Evolutionary conservation across 768 basidiomycete genomes (phyloP).

Genomic region (Strobilomyces confusus): DNA sequence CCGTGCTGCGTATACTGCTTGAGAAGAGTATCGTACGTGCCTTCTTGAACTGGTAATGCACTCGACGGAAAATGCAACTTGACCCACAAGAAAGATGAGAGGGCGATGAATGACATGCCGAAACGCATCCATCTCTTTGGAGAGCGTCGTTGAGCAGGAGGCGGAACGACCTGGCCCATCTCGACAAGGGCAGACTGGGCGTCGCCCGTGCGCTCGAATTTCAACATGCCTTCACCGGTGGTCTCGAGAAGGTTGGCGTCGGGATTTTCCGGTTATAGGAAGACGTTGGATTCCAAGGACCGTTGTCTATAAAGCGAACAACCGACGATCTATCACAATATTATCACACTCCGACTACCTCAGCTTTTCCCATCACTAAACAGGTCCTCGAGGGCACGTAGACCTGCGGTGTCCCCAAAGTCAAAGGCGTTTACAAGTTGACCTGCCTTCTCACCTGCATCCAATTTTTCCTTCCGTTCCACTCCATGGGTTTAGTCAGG

Average conservation of each 20-base stretch:
- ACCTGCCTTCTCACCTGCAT: slow-evolving; percentile 55
- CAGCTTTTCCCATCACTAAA: slow-evolving; percentile 26
- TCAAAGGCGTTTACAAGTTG: background rate
- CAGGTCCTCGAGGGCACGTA: slow-evolving; percentile 32
- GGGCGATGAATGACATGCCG: slow-evolving; percentile 8
- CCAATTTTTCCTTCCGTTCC: slow-evolving; percentile 93
- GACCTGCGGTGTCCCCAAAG: slow-evolving; percentile 15
- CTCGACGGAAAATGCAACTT: background rate
- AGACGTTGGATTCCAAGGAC: no score
- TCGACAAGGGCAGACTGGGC: background rate
- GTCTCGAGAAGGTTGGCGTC: background rate
- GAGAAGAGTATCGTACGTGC: slow-evolving; percentile 13
- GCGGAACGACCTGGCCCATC: slow-evolving; percentile 12
- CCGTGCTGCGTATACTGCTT: slow-evolving; percentile 17
- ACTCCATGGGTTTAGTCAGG: slow-evolving; percentile 81
- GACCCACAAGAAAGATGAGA: slow-evolving; percentile 15
- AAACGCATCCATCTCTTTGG: slow-evolving; percentile 16
- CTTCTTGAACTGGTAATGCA: slow-evolving; percentile 6
- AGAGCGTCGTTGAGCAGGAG: slow-evolving; percentile 14
- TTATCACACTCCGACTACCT: background rate
- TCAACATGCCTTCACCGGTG: no score
- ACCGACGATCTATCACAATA: background rate
- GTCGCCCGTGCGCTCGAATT: slow-evolving; percentile 6
- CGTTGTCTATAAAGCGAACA: background rate
- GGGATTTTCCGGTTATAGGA: no score